Base-by-base conservation (phyloP, 108 stramenopile genomes). In the Skeletonema menzelii region DNA sequence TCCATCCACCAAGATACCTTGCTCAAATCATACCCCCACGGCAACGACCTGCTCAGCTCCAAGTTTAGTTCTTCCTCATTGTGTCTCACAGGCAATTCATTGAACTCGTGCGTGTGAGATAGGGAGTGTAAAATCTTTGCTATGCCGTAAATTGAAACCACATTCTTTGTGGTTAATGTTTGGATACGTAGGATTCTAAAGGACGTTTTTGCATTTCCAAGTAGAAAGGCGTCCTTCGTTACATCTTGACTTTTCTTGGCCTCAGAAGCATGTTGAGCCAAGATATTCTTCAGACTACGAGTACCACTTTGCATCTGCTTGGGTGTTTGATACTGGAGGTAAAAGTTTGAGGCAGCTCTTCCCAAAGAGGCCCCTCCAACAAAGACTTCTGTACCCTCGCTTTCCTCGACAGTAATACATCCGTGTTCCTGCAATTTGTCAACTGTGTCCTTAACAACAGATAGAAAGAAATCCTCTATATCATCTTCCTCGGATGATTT, bases 71-170 rank as follows among this genome's bases (percentile, higher is more conserved):
- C 64, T 63, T 99, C 99, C 71, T 99, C 98, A 69, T 98, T 99
- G 87, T 99, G 99, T 14, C 99, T 87, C 59, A 99, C 98, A 11
- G 99, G 99, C 12, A 98, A 79, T 73, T 99, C 98, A 72, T 89
- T 85, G 62, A 96, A 98, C 74, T 99, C 99, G 72, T 90, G 84
- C 8, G 97, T 96, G 26, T 70, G 79, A 24, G 83, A 87, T 7
- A 99, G 70, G 30, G 83, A 58, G 49, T 86, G 85, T 6, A 97
- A 56, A 15, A 97, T 70, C 79, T 84, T 84, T 22, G 89, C 89
- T 17, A 88, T 56, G 7, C 89, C 82, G 26, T 81, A 79, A 8
- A 22, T 65, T 31, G 38, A 65, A 30, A 66, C 70, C 10, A 56
- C 49, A 14, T 70, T 42, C 22, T 71, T 60, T 0, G 75, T 5